phyloP scores from a whole-genome alignment of 345 rosid genomes.

The Camelina neglecta region DNA sequence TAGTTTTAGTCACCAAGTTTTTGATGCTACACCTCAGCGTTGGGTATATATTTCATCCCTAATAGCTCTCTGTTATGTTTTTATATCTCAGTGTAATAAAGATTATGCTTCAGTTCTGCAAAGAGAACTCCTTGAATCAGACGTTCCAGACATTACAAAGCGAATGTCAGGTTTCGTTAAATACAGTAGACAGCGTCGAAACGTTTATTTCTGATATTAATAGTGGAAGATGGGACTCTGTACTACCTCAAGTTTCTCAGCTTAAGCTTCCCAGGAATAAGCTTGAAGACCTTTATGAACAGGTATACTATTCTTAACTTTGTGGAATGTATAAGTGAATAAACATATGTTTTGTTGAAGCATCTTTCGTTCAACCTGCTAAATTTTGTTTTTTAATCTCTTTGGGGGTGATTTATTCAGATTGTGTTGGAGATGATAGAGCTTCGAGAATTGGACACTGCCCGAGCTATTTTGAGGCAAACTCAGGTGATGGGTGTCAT shows the following conservation, averaged over 20 bases:
- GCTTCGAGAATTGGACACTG: constrained; percentile 92
- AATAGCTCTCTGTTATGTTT: not conserved
- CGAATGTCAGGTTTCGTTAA: constrained; percentile 94
- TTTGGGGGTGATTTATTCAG: constrained; percentile 47
- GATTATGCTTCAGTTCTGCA: constrained; percentile 97
- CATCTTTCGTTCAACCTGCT: constrained; percentile 7
- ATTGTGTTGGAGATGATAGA: constrained; percentile 98
- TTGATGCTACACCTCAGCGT: not conserved
- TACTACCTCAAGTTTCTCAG: constrained; percentile 93
- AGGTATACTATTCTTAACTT: constrained; percentile 51
- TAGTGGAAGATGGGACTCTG: constrained; percentile 91
- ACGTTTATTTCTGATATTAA: constrained; percentile 90
- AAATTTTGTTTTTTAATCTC: not conserved
- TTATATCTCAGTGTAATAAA: constrained; percentile 74
- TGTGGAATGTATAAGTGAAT: not conserved
- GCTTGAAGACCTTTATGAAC: constrained; percentile 91
- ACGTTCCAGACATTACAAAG: constrained; percentile 92
- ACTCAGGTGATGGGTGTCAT: constrained; percentile 99
- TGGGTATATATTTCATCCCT: not conserved
- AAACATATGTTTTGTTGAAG: constrained; percentile 9
- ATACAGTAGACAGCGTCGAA: constrained; percentile 92
- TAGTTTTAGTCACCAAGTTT: not conserved
- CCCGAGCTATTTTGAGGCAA: constrained; percentile 93
- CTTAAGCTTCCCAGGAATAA: constrained; percentile 92
- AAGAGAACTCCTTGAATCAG: constrained; percentile 91